phyloP scores from a whole-genome alignment of 805 yeast species.

The Barnettozyma sp. region DNA sequence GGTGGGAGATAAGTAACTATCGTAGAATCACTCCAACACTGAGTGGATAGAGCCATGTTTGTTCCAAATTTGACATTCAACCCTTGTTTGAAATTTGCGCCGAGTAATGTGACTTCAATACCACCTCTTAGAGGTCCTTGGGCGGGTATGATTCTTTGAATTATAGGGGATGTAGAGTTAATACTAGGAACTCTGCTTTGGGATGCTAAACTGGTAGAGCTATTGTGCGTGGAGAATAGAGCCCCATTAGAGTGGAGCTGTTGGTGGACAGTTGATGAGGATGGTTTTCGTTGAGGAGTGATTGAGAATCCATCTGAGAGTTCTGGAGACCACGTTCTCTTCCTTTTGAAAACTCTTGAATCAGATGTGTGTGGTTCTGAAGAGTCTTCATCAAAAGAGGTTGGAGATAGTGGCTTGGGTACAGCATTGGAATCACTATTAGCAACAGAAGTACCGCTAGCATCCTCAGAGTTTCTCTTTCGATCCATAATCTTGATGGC shows the following conservation, averaged over 20 bases:
- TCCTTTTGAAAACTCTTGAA: slow-evolving; percentile 40
- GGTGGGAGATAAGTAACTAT: slow-evolving; percentile 94
- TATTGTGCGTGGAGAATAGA: slow-evolving; percentile 7
- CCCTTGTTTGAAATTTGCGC: slow-evolving; percentile 80
- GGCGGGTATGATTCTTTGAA: slow-evolving; percentile 87
- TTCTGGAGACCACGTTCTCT: slow-evolving; percentile 34
- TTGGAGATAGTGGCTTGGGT: slow-evolving; percentile 45
- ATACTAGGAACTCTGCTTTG: slow-evolving; percentile 9
- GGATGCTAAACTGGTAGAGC: slow-evolving; percentile 12
- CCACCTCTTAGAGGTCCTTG: slow-evolving; percentile 97
- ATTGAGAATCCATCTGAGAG: slow-evolving; percentile 33
- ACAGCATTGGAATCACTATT: slow-evolving; percentile 17
- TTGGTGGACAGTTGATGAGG: slow-evolving; percentile 31
- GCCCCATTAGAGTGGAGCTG: slow-evolving; percentile 1
- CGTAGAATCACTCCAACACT: slow-evolving; percentile 94
- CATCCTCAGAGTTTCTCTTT: slow-evolving; percentile 41
- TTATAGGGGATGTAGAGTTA: slow-evolving; percentile 21
- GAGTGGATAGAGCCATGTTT: slow-evolving; percentile 72
- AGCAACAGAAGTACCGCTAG: slow-evolving; percentile 5
- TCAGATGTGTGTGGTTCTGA: slow-evolving; percentile 41
- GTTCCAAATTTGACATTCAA: slow-evolving; percentile 82
- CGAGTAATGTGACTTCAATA: slow-evolving; percentile 85
- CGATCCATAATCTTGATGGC: slow-evolving; percentile 92
- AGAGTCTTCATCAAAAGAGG: slow-evolving; percentile 54
- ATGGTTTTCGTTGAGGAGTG: slow-evolving; percentile 28